Evolutionary conservation across 163 green algal species (phyloP).

Genomic region (Scenedesmus sp.): DNA sequence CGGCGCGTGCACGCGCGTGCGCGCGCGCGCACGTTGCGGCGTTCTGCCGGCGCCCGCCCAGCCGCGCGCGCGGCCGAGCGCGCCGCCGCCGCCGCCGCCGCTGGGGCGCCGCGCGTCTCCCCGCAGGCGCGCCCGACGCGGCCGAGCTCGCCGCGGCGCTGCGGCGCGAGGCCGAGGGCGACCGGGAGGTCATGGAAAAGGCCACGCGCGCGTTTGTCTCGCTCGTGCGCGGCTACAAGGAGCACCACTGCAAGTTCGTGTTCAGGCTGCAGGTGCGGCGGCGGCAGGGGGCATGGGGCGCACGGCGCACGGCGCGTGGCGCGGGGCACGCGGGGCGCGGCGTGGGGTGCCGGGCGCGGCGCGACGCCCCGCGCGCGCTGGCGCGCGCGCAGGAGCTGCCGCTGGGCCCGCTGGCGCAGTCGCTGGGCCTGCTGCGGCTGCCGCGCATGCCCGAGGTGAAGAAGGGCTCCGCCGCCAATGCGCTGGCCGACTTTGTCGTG

Average conservation of each 20-base stretch:
- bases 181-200: slow-evolving; percentile 94
- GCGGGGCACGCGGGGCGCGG: background rate
- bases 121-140: slow-evolving; percentile 11
- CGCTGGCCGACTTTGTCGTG: slow-evolving; percentile 52
- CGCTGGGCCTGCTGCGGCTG: slow-evolving; percentile 87
- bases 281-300: background rate
- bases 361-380: no score
- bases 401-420: slow-evolving; percentile 78
- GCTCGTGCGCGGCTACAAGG: slow-evolving; percentile 96
- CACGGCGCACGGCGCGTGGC: no score
- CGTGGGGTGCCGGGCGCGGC: background rate
- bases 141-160: slow-evolving; percentile 37
- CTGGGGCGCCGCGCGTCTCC: background rate
- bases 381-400: slow-evolving; percentile 74
- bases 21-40: no score
- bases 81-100: background rate
- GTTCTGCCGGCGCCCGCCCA: no score
- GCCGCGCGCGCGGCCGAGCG: no score
- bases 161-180: slow-evolving; percentile 59
- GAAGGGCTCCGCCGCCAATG: slow-evolving; percentile 47
- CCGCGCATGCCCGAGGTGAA: slow-evolving; percentile 92
- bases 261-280: slow-evolving; percentile 76
- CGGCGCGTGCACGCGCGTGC: no score
- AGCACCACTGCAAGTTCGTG: slow-evolving; percentile 98
- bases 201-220: slow-evolving; percentile 91